Evolutionary conservation across 2,329 filamentous ascomycete species (phyloP), one percentile per base, ranked within the genome.

Genomic region (Botrytis deweyae): DNA sequence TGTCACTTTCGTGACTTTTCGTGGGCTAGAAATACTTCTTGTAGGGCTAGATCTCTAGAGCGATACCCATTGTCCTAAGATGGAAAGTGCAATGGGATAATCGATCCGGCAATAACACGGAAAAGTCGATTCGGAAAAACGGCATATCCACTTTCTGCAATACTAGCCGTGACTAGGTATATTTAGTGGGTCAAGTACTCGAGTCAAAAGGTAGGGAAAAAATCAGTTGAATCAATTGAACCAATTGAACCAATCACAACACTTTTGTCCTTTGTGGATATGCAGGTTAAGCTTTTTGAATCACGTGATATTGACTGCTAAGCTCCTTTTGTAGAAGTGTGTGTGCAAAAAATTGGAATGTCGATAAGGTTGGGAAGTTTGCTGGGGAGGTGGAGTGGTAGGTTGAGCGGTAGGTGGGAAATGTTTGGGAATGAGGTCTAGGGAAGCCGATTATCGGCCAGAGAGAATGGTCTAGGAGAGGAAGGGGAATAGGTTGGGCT

Each of bases 241-340:
- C n/a, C 25, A 10, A n/a, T 36, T 62, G 12, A 4, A 36, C 58
- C n/a, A 59, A 59, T 59, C 2, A 36, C 1, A 59, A 0, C 12
- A 2, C 49, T n/a, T 14, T 0, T n/a, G 0, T 3, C 1, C 10
- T n/a, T n/a, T 3, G 16, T 55, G 25, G 1, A 25, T 49, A 49
- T 49, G 46, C 46, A 25, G 46, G 58, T 22, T 22, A 38, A 61
- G 58, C 29, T 38, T 61, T 61, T 25, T 61, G 9, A 9, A 4
- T 61, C n/a, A 59, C 55, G 46, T 29, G 25, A 0, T 0, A 1
- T 16, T 0, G 0, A 16, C 3, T 0, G 4, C 52, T 55, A 55
- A 55, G 16, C 52, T 55, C 2, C 4, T 55, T 29, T 16, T 16
- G 14, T 2, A 29, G 1, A 16, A 55, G 52, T 6, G 14, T 49